phyloP scores from a whole-genome alignment of 1,284 basidiomycete genomes.

The Moesziomyces parantarcticus region DNA sequence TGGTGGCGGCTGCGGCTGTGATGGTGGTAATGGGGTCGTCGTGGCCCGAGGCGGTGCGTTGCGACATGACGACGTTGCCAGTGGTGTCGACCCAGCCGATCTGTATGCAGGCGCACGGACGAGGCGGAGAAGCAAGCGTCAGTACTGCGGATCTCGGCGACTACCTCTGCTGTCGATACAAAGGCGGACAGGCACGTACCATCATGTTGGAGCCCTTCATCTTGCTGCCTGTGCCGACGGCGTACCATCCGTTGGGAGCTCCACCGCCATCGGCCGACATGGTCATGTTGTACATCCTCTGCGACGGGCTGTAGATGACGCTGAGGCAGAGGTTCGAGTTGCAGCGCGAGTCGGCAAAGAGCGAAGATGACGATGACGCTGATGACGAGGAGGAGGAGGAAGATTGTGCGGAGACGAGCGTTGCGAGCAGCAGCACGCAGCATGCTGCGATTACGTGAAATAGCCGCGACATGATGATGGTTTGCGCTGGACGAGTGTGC shows the following conservation, averaged over 20 bases:
- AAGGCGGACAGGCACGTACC: conserved; percentile 26
- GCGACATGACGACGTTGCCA: conserved; percentile 74
- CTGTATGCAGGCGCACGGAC: conserved; percentile 10
- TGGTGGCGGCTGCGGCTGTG: conserved; percentile 24
- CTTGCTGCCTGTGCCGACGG: conserved; percentile 38
- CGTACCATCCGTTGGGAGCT: conserved; percentile 44
- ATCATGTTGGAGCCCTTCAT: conserved; percentile 59
- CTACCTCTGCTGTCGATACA: no score
- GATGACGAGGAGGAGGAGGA: not conserved
- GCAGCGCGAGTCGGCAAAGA: conserved; percentile 33
- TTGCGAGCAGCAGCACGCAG: conserved; percentile 15
- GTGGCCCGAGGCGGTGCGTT: conserved; percentile 72
- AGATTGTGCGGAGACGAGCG: conserved; percentile 11
- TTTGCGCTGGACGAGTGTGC: not conserved
- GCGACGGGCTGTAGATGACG: conserved; percentile 38
- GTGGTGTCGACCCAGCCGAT: conserved; percentile 76
- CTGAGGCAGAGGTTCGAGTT: conserved; percentile 49
- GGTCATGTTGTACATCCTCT: conserved; percentile 50
- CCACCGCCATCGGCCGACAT: conserved; percentile 45
- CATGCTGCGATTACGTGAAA: conserved; percentile 13
- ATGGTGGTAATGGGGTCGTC: conserved; percentile 71
- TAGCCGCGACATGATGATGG: conserved; percentile 21
- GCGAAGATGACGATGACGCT: conserved; percentile 2
- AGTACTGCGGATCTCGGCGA: no score
- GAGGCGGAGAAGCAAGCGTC: not conserved